Evolutionary conservation across 768 basidiomycete genomes (phyloP), one percentile per base, ranked within the genome.

Genomic region (Termitomyces sp.): DNA sequence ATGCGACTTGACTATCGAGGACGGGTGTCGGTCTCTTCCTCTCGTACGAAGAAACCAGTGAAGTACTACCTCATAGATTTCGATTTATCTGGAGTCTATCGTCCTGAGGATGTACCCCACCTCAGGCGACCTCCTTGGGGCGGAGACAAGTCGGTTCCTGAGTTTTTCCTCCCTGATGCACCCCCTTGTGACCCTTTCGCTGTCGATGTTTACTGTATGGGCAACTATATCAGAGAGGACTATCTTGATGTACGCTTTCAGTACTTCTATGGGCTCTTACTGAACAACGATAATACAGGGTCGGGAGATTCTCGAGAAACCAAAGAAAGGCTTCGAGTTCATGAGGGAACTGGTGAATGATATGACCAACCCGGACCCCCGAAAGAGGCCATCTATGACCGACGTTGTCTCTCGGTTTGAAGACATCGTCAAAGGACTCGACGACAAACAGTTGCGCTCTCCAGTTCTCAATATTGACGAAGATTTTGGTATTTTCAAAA

Each of bases 351-450:
- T 46, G 12, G 20, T 46, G 1, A 15, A 46, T 5, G 45, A 46
- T 18, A 46, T 46, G 68, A 55, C 61, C 3, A 53, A 69, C 8
- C 44, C 60, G 7, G 72, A 77, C 42, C 77, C 76, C 0, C 28
- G 57, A 0, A 68, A 69, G 55, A 68, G 75, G 52, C 77, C 75
- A 0, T 72, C 65, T 0, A 74, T 74, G 65, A 69, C 73, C 18
- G 69, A 72, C 28, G 73, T 73, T 0, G 67, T 74, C 1, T 7
- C 57, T 2, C 45, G 45, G 5, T 46, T 46, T 24, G 45, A 24
- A 6, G 45, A 24, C 12, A 24, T 46, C 5, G 12, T 24, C 12
- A 22, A 46, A 46, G 22, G 45, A 2, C 45, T 46, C 5, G 22
- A 46, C 7, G 45, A 3, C 1, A 66, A 63, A 66, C 71, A 70